phyloP scores from a whole-genome alignment of 2,329 filamentous ascomycete genomes.

The Neonectria neomacrospora region DNA sequence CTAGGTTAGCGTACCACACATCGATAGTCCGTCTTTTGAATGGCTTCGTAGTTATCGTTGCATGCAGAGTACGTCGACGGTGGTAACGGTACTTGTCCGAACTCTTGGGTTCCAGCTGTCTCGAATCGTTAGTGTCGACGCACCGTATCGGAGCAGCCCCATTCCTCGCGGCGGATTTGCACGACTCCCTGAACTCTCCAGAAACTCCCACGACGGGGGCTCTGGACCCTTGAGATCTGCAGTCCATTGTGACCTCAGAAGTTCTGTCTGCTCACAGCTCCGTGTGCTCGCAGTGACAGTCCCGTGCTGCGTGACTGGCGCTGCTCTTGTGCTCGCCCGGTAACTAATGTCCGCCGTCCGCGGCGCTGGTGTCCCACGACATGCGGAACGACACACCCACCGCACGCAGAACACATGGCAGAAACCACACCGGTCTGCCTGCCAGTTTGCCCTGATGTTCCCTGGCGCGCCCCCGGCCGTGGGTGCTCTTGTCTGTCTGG shows the following conservation, averaged over 20 bases:
- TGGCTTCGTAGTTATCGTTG: not conserved
- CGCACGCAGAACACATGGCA: conserved; percentile 3
- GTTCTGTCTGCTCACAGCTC: not conserved
- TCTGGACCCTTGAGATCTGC: not conserved
- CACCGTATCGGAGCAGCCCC: not conserved
- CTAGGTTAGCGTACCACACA: conserved; percentile 21
- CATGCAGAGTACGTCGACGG: not conserved
- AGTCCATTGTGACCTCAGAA: not conserved
- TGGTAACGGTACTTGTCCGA: not conserved
- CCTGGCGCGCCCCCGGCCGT: not conserved
- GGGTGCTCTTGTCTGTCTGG: not conserved
- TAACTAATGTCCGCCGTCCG: conserved; percentile 19
- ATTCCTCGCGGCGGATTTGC: not conserved
- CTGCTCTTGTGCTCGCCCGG: conserved; percentile 5
- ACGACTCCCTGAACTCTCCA: not conserved
- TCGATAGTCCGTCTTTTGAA: conserved; percentile 1
- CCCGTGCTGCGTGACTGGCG: not conserved
- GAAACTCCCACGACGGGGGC: not conserved
- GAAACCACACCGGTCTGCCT: conserved; percentile 16
- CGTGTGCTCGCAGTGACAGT: not conserved
- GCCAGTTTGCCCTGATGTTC: conserved; percentile 10
- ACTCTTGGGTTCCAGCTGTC: not conserved
- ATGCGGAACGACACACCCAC: conserved; percentile 15
- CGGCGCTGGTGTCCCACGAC: conserved; percentile 15
- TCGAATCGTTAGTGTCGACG: not conserved